These are phyloP conservation scores for Nitzschia putrida DNA, from an alignment of 108 stramenopile species.

Conservation along the genomic window DNA sequence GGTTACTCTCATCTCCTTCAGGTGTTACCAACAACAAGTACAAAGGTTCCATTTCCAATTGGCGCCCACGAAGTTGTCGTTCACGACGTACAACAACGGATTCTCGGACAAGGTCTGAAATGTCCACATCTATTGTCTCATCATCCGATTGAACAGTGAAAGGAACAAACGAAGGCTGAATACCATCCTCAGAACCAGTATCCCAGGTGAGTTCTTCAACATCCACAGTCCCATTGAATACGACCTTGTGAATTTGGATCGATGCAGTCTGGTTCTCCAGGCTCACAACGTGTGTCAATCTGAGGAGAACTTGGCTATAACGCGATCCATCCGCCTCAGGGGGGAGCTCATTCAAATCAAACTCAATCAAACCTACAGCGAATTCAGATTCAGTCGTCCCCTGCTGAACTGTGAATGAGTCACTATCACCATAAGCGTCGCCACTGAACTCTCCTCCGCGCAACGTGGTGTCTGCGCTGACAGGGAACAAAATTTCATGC, in stretches of 20 bases:
- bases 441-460: conserved; percentile 6
- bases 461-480: conserved; percentile 7
- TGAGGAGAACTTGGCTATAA: conserved; percentile 6
- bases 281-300: conserved; percentile 7
- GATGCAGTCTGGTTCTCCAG: neutral
- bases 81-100: neutral
- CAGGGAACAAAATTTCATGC: conserved; percentile 10
- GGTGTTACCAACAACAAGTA: neutral
- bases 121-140: conserved; percentile 8
- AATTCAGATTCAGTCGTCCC: neutral
- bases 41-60: neutral
- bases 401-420: neutral
- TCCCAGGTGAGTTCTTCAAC: conserved; percentile 11
- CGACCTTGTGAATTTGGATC: neutral
- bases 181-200: neutral
- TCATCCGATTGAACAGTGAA: conserved; percentile 6
- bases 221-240: neutral
- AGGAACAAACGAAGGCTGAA: neutral
- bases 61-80: conserved; percentile 2
- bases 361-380: conserved; percentile 2
- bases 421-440: conserved; percentile 1
- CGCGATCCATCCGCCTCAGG: neutral
- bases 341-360: conserved; percentile 5
- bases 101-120: conserved; percentile 5
- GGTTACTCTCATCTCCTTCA: neutral